Conservation (phyloP, 108 stramenopile species). For the Fistulifera solaris region DNA sequence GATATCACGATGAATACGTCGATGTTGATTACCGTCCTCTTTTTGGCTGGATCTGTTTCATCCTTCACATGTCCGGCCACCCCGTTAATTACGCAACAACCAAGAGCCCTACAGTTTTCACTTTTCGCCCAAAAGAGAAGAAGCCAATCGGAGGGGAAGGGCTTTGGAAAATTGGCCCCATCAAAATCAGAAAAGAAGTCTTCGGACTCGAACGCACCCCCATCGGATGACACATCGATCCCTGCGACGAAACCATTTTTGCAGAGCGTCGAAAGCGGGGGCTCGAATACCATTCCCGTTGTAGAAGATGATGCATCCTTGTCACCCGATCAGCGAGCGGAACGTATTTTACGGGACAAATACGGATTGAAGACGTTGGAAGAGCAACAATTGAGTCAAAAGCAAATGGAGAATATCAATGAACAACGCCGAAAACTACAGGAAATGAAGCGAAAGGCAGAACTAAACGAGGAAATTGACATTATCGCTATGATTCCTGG, state of each 20-base stretch:
- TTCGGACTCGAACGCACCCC: neutral
- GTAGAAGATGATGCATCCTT: constrained; percentile 12
- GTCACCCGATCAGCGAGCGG: constrained; percentile 47
- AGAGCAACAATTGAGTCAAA: constrained; percentile 48
- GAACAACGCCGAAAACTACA: constrained; percentile 41
- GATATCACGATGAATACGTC: too few relatives aligned
- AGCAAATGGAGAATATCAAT: constrained; percentile 11
- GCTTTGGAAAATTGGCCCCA: too few relatives aligned
- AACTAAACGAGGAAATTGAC: constrained; percentile 55
- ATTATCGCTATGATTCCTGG: constrained; percentile 55
- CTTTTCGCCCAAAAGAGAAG: too few relatives aligned
- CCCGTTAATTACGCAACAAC: too few relatives aligned
- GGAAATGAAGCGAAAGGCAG: constrained; percentile 39
- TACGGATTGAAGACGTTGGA: constrained; percentile 63
- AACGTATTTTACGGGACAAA: constrained; percentile 51
- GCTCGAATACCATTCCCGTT: constrained; percentile 23
- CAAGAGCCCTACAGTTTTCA: too few relatives aligned
- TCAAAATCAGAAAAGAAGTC: constrained; percentile 3
- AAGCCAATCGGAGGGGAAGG: too few relatives aligned
- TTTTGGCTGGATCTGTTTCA: too few relatives aligned
- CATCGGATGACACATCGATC: neutral
- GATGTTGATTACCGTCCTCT: too few relatives aligned
- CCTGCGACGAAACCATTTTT: constrained; percentile 6
- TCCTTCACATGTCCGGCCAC: too few relatives aligned
- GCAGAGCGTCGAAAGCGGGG: constrained; percentile 23